A percentile compares a stretch with the other conserved stretches of the same genome.
phyloP scores from a whole-genome alignment of 139 green algal genomes.

The Tetraselmis chui region DNA sequence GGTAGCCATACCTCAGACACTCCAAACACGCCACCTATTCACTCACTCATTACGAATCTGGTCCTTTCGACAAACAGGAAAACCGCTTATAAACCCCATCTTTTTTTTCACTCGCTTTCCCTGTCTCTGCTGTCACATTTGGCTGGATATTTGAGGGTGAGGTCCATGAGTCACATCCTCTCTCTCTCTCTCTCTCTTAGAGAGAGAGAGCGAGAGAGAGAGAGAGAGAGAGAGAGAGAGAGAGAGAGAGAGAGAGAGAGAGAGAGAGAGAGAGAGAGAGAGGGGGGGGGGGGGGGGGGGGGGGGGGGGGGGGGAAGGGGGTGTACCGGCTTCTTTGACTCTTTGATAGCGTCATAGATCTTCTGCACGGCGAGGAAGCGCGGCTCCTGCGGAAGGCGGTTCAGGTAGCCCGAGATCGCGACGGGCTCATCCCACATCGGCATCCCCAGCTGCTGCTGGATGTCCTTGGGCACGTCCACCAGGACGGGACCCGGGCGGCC shows the following conservation, averaged over 20 bases:
- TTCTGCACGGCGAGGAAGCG: slow-evolving; percentile 7
- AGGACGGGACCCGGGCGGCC: slow-evolving; percentile 91
- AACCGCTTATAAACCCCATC: too few relatives aligned
- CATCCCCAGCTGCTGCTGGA: slow-evolving; percentile 92
- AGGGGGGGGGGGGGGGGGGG: background rate
- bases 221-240: background rate
- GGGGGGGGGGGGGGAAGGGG: slow-evolving; percentile 22
- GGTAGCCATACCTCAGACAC: too few relatives aligned
- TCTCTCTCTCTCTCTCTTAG: too few relatives aligned
- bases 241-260: background rate
- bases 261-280: background rate
- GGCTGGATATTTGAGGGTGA: too few relatives aligned
- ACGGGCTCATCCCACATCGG: slow-evolving; percentile 85
- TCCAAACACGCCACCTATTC: too few relatives aligned
- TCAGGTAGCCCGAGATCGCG: slow-evolving; percentile 83
- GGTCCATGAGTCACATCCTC: too few relatives aligned
- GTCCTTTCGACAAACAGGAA: too few relatives aligned
- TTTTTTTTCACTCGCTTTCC: too few relatives aligned
- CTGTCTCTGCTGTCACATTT: too few relatives aligned
- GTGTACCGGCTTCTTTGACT: slow-evolving; percentile 35
- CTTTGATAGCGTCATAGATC: slow-evolving; percentile 16
- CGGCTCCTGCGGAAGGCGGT: slow-evolving; percentile 60
- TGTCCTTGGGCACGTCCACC: slow-evolving; percentile 97
- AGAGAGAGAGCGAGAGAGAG: slow-evolving; percentile 5
- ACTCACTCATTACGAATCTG: too few relatives aligned